phyloP scores from a whole-genome alignment of 257 asterid genomes.

The Solanum rostratum region DNA sequence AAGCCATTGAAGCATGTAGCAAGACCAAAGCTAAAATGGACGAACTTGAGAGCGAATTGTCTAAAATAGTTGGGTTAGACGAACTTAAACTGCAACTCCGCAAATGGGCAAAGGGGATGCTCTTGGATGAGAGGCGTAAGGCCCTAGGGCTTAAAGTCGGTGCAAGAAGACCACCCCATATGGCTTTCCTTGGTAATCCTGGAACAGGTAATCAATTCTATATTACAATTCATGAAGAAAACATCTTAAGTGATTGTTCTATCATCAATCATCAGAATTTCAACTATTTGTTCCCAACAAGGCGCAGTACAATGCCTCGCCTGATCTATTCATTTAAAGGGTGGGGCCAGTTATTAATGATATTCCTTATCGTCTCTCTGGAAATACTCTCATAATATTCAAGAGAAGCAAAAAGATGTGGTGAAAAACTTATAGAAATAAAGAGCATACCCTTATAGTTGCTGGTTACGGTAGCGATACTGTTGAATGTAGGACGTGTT shows the following conservation, averaged over 20 bases:
- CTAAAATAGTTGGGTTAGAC: constrained; percentile 58
- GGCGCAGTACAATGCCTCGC: background rate
- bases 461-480: background rate
- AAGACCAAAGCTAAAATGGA: constrained; percentile 81
- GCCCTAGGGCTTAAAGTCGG: constrained; percentile 81
- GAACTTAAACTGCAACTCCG: constrained; percentile 61
- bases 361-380: background rate
- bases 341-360: background rate
- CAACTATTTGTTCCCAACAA: background rate
- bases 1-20: constrained; percentile 82
- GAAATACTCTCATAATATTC: background rate
- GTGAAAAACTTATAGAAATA: background rate
- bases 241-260: background rate
- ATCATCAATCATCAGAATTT: background rate
- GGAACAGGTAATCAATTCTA: constrained; percentile 59
- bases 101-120: constrained; percentile 97
- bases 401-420: background rate
- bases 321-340: background rate
- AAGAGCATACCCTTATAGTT: background rate
- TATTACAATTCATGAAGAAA: background rate
- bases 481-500: background rate
- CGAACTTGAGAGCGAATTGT: constrained; percentile 63
- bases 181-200: constrained; percentile 97
- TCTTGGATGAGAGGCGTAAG: constrained; percentile 79
- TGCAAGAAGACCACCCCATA: constrained; percentile 82